A percentile compares a stretch with the other conserved stretches of the same genome.
These are phyloP conservation scores for Lachancea quebecensis DNA, from an alignment of 805 yeast species.

Conservation along the genomic window DNA sequence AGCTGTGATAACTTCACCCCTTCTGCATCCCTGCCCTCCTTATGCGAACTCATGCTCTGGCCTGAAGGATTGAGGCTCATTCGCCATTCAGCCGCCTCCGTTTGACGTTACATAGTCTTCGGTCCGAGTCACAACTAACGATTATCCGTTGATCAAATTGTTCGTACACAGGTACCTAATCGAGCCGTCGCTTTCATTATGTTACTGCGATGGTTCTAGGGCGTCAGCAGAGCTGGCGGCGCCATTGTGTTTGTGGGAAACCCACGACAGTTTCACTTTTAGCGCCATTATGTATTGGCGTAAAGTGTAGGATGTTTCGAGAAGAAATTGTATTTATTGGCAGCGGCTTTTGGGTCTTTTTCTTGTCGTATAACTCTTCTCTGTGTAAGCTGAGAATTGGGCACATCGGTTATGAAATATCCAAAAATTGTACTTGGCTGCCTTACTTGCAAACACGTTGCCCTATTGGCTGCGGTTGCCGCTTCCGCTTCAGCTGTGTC, in stretches of 20 bases:
- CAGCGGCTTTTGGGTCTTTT: neutral
- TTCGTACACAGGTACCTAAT: too few relatives aligned
- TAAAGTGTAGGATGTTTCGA: neutral
- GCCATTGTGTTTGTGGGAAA: neutral
- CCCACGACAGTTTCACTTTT: neutral
- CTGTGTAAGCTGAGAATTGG: neutral
- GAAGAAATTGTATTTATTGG: neutral
- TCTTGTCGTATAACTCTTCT: neutral
- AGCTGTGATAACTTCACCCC: too few relatives aligned
- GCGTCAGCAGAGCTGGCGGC: too few relatives aligned
- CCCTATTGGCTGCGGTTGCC: neutral
- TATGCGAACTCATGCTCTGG: too few relatives aligned
- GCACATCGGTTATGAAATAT: neutral
- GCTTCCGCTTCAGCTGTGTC: neutral
- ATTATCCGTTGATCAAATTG: neutral
- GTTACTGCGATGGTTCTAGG: too few relatives aligned
- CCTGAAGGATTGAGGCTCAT: too few relatives aligned
- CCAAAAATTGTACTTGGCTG: neutral
- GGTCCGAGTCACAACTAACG: neutral
- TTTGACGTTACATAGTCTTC: neutral
- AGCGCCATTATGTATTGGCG: too few relatives aligned
- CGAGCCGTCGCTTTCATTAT: too few relatives aligned
- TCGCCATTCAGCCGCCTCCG: neutral
- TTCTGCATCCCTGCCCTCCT: too few relatives aligned
- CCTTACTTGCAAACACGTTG: neutral